A percentile compares a stretch with the other conserved stretches of the same genome.
These are phyloP conservation scores for Zygosaccharomyces siamensis DNA, from an alignment of 805 yeast genomes.

Conservation along the genomic window DNA sequence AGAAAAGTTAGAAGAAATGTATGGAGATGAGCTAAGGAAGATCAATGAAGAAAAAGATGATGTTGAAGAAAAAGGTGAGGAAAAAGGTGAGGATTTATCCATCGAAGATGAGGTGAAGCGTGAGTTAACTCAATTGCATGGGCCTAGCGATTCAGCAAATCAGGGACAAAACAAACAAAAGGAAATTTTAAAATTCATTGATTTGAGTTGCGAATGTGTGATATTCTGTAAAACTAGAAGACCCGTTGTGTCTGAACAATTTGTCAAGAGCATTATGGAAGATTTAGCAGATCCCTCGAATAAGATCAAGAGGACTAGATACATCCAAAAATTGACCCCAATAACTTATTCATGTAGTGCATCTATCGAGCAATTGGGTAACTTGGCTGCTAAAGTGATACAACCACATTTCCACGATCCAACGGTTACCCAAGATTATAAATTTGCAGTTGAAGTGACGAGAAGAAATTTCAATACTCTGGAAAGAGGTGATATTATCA, in stretches of 20 bases:
- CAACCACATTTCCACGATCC: constrained; percentile 61
- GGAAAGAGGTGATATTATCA: constrained; percentile 68
- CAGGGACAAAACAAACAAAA: constrained; percentile 38
- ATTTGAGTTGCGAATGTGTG: constrained; percentile 74
- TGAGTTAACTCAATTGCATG: constrained; percentile 64
- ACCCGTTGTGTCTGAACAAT: constrained; percentile 73
- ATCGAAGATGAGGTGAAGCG: constrained; percentile 72
- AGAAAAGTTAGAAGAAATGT: constrained; percentile 47
- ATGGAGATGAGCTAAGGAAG: constrained; percentile 37
- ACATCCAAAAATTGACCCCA: constrained; percentile 77
- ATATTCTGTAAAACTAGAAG: constrained; percentile 74
- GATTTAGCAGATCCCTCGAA: constrained; percentile 48
- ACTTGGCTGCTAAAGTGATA: constrained; percentile 55
- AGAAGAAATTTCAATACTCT: constrained; percentile 73
- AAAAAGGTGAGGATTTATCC: constrained; percentile 42
- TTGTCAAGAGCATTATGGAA: constrained; percentile 60
- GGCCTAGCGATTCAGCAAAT: constrained; percentile 31
- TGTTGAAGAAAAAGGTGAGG: constrained; percentile 19
- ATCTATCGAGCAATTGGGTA: constrained; percentile 58
- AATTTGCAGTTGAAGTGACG: constrained; percentile 77
- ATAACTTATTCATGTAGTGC: constrained; percentile 72
- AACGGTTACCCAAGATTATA: constrained; percentile 35
- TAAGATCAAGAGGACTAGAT: constrained; percentile 54
- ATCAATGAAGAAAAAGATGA: constrained; percentile 16
- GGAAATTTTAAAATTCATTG: constrained; percentile 52